These are phyloP conservation scores for Heterotrichella gracilis DNA, from an alignment of 352 stramenopile genomes.

Conservation along the genomic window DNA sequence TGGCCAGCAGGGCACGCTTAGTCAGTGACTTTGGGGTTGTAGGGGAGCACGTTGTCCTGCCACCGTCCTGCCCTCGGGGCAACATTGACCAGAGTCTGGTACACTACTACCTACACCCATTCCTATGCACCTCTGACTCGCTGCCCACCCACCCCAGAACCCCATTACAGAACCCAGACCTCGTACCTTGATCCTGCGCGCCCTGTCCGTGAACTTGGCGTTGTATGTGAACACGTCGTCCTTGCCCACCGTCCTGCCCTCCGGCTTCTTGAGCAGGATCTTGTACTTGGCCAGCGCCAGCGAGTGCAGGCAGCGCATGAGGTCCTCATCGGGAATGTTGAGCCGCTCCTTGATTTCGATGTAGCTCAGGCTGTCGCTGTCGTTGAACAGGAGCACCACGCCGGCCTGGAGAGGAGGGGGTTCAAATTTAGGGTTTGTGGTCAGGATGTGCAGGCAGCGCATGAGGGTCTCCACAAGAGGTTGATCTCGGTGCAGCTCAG, in stretches of 20 bases:
- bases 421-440: too few species aligned
- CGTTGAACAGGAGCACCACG: constrained; percentile 67
- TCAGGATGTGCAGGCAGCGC: constrained; percentile 82
- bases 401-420: too few species aligned
- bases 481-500: constrained; percentile 52
- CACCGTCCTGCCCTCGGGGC: too few species aligned
- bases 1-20: too few species aligned
- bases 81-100: too few species aligned
- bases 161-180: too few species aligned
- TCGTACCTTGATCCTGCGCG: constrained; percentile 88
- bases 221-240: constrained; percentile 73
- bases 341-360: constrained; percentile 50
- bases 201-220: constrained; percentile 54
- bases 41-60: too few species aligned
- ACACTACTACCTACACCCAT: too few species aligned
- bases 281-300: constrained; percentile 93
- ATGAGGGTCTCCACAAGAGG: constrained; percentile 72
- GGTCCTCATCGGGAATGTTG: constrained; percentile 63
- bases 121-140: too few species aligned
- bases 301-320: constrained; percentile 90
- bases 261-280: constrained; percentile 60
- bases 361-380: constrained; percentile 40
- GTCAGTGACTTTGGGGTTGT: too few species aligned
- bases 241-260: constrained; percentile 59
- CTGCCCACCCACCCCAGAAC: too few species aligned